Conservation (phyloP, 768 basidiomycete genomes). For the Termitomyces sp. region DNA sequence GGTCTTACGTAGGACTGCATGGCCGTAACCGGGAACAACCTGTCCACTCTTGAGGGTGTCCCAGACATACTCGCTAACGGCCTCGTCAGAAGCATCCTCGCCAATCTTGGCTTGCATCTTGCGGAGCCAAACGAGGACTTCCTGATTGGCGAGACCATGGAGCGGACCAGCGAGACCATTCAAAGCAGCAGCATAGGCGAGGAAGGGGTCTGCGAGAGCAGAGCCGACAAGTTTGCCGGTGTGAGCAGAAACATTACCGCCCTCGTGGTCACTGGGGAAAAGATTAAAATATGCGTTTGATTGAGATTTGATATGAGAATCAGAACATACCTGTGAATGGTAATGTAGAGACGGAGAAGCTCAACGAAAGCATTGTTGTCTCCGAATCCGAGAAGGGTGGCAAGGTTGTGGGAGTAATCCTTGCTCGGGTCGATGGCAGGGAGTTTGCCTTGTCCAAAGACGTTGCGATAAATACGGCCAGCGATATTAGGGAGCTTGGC, state of each 20-base stretch:
- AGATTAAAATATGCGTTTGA: not conserved
- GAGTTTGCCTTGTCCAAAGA: constrained; percentile 85
- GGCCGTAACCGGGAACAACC: constrained; percentile 91
- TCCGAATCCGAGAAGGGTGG: constrained; percentile 88
- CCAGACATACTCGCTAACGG: constrained; percentile 94
- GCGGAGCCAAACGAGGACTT: constrained; percentile 90
- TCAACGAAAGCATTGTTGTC: constrained; percentile 88
- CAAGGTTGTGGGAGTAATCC: constrained; percentile 88
- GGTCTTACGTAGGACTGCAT: constrained; percentile 84
- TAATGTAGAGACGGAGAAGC: constrained; percentile 92
- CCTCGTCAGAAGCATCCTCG: constrained; percentile 78
- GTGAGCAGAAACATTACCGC: constrained; percentile 97
- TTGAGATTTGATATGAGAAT: not conserved
- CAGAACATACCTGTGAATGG: constrained; percentile 75
- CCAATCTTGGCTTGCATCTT: constrained; percentile 93
- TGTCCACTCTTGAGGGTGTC: constrained; percentile 88
- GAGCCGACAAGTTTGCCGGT: constrained; percentile 92
- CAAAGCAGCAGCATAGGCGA: constrained; percentile 87
- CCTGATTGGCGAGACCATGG: constrained; percentile 97
- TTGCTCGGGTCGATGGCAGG: constrained; percentile 79
- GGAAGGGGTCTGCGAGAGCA: constrained; percentile 96
- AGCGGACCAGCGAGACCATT: constrained; percentile 97
- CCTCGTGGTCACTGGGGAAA: constrained; percentile 81
- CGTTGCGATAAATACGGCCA: constrained; percentile 86
- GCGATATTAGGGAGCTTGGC: constrained; percentile 97